These are phyloP conservation scores for Blastobotrys buckinghamii DNA, from an alignment of 1,139 yeast species.

Conservation along the genomic window DNA sequence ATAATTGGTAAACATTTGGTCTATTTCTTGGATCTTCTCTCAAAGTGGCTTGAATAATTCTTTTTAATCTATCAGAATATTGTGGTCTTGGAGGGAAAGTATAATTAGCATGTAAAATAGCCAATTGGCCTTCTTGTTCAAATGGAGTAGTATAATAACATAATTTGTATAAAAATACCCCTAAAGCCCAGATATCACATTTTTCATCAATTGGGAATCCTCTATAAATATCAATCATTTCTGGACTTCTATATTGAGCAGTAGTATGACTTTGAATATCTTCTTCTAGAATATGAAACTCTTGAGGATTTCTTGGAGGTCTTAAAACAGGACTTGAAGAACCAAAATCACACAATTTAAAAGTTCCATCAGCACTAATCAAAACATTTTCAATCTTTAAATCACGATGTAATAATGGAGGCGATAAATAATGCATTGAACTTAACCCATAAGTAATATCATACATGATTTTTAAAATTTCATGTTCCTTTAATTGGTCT, in stretches of 20 bases:
- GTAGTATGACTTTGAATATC: slow-evolving; percentile 91
- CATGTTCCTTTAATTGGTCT: slow-evolving; percentile 73
- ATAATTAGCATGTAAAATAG: slow-evolving; percentile 57
- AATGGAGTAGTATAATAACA: slow-evolving; percentile 95
- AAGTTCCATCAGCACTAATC: slow-evolving; percentile 64
- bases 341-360: slow-evolving; percentile 91
- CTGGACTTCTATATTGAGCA: slow-evolving; percentile 96
- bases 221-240: slow-evolving; percentile 84
- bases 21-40: slow-evolving; percentile 75
- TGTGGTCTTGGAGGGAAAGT: slow-evolving; percentile 46
- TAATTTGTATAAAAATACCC: slow-evolving; percentile 81
- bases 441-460: slow-evolving; percentile 81
- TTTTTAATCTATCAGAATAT: slow-evolving; percentile 36
- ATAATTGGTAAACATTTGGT: slow-evolving; percentile 82
- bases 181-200: slow-evolving; percentile 95
- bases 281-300: slow-evolving; percentile 62
- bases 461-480: slow-evolving; percentile 74
- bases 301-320: slow-evolving; percentile 61
- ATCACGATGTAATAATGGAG: slow-evolving; percentile 86
- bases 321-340: slow-evolving; percentile 69
- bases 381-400: slow-evolving; percentile 93
- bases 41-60: slow-evolving; percentile 66
- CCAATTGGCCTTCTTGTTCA: slow-evolving; percentile 65
- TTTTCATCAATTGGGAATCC: slow-evolving; percentile 91
- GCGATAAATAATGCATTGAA: slow-evolving; percentile 77